Evolutionary conservation across 257 asterid species (phyloP).

Genomic region (Nicotiana tabacum): DNA sequence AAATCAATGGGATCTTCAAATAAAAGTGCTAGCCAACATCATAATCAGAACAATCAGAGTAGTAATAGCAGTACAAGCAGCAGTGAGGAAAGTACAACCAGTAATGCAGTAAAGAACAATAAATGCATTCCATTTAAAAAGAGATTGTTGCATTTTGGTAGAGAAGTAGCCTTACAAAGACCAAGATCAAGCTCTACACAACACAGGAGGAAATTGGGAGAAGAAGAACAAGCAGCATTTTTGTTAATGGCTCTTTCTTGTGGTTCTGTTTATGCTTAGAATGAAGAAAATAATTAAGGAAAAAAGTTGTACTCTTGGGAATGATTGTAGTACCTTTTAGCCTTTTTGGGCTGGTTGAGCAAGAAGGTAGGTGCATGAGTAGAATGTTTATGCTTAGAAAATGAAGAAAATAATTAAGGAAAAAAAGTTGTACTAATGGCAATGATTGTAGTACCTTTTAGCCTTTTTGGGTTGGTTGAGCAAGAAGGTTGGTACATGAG

Average conservation of each 20-base stretch:
- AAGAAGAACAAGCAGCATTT: slow-evolving; percentile 87
- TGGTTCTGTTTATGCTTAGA: slow-evolving; percentile 85
- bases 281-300: no score
- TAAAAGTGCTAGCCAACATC: not conserved
- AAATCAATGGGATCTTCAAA: not conserved
- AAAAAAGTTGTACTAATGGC: no score
- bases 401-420: no score
- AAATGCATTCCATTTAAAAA: slow-evolving; percentile 40
- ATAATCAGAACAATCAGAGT: not conserved
- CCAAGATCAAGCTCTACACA: slow-evolving; percentile 57
- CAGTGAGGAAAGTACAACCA: slow-evolving; percentile 43
- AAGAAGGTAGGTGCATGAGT: not conserved
- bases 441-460: not conserved
- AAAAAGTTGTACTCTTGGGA: no score
- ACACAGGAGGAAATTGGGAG: slow-evolving; percentile 68
- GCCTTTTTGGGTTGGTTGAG: not conserved
- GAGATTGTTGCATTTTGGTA: slow-evolving; percentile 47
- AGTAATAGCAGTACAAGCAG: slow-evolving; percentile 39
- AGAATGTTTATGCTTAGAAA: slow-evolving; percentile 54
- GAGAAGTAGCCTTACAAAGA: slow-evolving; percentile 65
- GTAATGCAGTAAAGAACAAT: slow-evolving; percentile 20
- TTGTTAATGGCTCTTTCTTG: slow-evolving; percentile 86
- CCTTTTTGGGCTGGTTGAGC: not conserved
- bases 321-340: not conserved
- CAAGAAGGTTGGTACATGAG: not conserved